These are phyloP conservation scores for Rhytidhysteron rufulum DNA, from an alignment of 2,329 filamentous ascomycete genomes.

Conservation along the genomic window DNA sequence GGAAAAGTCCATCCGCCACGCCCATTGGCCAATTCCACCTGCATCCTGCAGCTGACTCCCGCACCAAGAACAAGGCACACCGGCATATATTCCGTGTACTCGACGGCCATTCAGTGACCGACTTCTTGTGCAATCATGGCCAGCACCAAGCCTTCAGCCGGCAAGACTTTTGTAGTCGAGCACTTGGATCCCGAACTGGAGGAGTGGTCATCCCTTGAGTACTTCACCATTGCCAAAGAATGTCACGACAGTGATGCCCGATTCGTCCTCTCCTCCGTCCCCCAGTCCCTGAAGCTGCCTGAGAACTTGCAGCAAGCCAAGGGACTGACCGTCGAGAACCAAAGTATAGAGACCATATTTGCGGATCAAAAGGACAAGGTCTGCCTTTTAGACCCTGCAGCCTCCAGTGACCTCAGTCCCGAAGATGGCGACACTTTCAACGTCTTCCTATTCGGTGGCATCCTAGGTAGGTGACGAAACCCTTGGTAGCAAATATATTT, in stretches of 20 bases:
- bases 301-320: slow-evolving; percentile 55
- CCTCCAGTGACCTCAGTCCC: slow-evolving; percentile 74
- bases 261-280: slow-evolving; percentile 82
- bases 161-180: slow-evolving; percentile 87
- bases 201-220: slow-evolving; percentile 91
- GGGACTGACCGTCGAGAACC: slow-evolving; percentile 67
- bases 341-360: slow-evolving; percentile 81
- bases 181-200: slow-evolving; percentile 94
- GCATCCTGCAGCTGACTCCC: slow-evolving; percentile 15
- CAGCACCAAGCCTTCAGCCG: slow-evolving; percentile 13
- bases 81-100: slow-evolving; percentile 12
- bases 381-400: slow-evolving; percentile 85
- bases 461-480: slow-evolving; percentile 64
- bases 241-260: slow-evolving; percentile 61
- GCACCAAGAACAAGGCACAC: slow-evolving; percentile 14
- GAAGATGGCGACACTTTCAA: slow-evolving; percentile 81
- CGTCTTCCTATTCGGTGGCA: slow-evolving; percentile 92
- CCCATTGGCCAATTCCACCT: slow-evolving; percentile 21
- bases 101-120: background rate
- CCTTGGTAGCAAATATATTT: slow-evolving; percentile 1
- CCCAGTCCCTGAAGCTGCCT: slow-evolving; percentile 59
- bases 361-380: slow-evolving; percentile 67
- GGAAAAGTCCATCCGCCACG: slow-evolving; percentile 7
- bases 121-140: slow-evolving; percentile 22
- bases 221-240: slow-evolving; percentile 80